Percentiles rank a stretch among this genome's conserved stretches.
Evolutionary conservation across 345 rosid species (phyloP).

Genomic region (Raphanus sativus): DNA sequence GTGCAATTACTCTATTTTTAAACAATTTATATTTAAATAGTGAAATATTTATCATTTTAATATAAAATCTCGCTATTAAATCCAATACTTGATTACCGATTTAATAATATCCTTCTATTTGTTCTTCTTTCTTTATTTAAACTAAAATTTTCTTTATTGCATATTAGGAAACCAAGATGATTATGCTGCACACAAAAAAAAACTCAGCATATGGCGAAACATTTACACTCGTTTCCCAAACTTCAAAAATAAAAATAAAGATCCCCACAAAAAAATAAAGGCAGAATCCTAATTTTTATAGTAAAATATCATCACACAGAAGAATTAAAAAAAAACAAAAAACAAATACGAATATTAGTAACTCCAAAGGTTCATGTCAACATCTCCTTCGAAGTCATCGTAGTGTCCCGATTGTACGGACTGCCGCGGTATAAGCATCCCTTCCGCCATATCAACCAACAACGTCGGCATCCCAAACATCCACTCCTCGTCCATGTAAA

Average conservation of each 20-base stretch:
- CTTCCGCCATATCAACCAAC: constrained; percentile 65
- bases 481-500: constrained; percentile 61
- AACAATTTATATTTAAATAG: background rate
- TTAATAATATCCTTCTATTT: background rate
- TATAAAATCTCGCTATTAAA: no score
- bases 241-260: background rate
- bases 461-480: constrained; percentile 62
- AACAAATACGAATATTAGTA: constrained; percentile 7
- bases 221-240: background rate
- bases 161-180: background rate
- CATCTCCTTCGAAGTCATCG: constrained; percentile 38
- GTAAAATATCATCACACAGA: no score
- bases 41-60: background rate
- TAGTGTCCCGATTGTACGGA: constrained; percentile 27
- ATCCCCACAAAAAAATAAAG: background rate
- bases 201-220: background rate
- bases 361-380: constrained; percentile 60
- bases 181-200: background rate
- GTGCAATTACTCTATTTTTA: no score
- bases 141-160: background rate
- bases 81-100: no score
- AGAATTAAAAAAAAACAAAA: no score
- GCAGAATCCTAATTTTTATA: background rate
- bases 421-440: constrained; percentile 69
- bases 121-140: background rate